Percentiles rank a stretch among this genome's conserved stretches.
Evolutionary conservation across 805 yeast species (phyloP).

Genomic region (Sugiyamaella lignohabitans): DNA sequence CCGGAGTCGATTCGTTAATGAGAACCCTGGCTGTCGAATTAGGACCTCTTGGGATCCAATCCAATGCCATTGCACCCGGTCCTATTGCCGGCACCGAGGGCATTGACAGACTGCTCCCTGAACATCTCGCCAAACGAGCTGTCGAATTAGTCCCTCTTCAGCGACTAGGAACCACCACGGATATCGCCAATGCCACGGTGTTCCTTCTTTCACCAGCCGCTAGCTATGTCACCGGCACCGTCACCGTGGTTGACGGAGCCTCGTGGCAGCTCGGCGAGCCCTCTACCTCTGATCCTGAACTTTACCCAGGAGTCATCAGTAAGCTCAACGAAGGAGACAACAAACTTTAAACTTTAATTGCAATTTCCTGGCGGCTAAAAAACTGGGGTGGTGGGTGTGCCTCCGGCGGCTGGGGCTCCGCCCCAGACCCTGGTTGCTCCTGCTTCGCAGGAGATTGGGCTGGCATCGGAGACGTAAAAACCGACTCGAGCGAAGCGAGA

Average conservation of each 20-base stretch:
- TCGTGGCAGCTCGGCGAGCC: conserved; percentile 55
- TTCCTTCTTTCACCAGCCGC: conserved; percentile 82
- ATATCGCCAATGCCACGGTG: conserved; percentile 87
- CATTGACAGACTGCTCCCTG: conserved; percentile 51
- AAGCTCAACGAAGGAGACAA: not conserved
- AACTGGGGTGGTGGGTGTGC: no score
- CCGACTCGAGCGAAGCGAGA: not conserved
- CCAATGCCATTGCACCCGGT: conserved; percentile 89
- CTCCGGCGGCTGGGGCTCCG: not conserved
- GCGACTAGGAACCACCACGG: conserved; percentile 54
- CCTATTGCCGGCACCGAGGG: conserved; percentile 87
- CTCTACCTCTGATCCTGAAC: not conserved
- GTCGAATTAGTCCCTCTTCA: conserved; percentile 47
- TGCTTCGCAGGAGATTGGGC: not conserved
- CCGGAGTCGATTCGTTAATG: conserved; percentile 86
- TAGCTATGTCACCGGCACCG: conserved; percentile 66
- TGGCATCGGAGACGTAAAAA: not conserved
- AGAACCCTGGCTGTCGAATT: conserved; percentile 82
- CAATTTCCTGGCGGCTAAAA: not conserved
- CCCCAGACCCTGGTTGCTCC: not conserved
- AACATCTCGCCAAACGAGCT: conserved; percentile 38
- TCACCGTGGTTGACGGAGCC: conserved; percentile 84
- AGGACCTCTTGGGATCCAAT: conserved; percentile 82
- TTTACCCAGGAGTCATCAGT: conserved; percentile 7
- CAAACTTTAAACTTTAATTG: not conserved